Base-by-base conservation (phyloP, 805 yeast species). In the Saccharomycopsis olivae region DNA sequence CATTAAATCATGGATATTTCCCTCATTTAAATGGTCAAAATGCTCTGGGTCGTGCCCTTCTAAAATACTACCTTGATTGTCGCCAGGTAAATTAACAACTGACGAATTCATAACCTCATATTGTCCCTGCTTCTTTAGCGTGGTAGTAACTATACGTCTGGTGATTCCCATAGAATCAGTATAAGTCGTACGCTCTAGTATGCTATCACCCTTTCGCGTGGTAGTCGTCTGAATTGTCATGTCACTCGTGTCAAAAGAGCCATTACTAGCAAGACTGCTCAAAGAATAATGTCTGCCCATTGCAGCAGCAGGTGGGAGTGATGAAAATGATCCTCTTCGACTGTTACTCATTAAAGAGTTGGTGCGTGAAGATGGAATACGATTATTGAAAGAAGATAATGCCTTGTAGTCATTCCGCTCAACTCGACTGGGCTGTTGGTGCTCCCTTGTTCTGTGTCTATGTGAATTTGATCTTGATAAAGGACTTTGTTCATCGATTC, bases 221-320 rank as follows among this genome's bases (percentile, higher is more conserved):
- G 44, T 42, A 10, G 48, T 45, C 16, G 41, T 27, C 15, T 45
- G 48, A 17, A 45, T 37, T 14, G 48, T 42, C 44, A 45, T 45
- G 19, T 45, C 48, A 20, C 29, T 29, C 35, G 33, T 33, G 29
- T 44, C 40, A 4, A 40, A 14, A 6, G 44, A 37, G 16, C 15
- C 29, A 13, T 36, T 44, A 30, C 39, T 40, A 11, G 40, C 21
- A 14, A 33, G 8, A 34, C 44, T 40, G n/a, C 41, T 38, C 16
- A 44, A 33, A 4, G 43, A 40, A n/a, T 25, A 17, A 8, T 19
- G 28, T 37, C 44, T 33, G 5, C 25, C 29, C 15, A 28, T 16
- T 10, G 40, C 27, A 4, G 2, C 5, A 5, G 20, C 2, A 11
- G 44, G 47, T 3, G 49, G 43, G 13, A 41, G 17, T 11, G 44